Percentiles rank a stretch among this genome's conserved stretches.
phyloP scores from a whole-genome alignment of 2,329 filamentous ascomycete genomes.

The Verruconis gallopava region DNA sequence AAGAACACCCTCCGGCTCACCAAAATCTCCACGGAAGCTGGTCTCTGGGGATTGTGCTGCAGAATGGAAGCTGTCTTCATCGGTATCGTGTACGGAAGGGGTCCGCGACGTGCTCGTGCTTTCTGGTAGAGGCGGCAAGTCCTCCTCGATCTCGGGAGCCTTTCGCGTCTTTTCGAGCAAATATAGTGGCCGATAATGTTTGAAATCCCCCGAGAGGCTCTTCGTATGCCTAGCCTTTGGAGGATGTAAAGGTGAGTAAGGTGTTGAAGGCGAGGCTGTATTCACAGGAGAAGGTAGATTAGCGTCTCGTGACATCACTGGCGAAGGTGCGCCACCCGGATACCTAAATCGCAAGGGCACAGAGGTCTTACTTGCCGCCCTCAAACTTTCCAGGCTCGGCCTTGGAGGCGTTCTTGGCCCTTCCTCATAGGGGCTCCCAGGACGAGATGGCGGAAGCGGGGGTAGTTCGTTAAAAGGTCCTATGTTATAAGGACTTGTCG shows the following conservation, averaged over 20 bases:
- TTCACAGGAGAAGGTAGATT: neutral
- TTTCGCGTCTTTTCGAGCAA: constrained; percentile 57
- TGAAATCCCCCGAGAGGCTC: constrained; percentile 33
- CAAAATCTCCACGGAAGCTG: constrained; percentile 9
- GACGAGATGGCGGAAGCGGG: constrained; percentile 5
- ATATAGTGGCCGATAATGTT: constrained; percentile 55
- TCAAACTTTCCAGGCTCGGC: constrained; percentile 9
- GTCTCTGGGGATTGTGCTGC: constrained; percentile 17
- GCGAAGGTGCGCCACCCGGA: constrained; percentile 6
- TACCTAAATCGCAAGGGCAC: constrained; percentile 35
- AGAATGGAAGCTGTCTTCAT: constrained; percentile 8
- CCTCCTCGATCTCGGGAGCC: constrained; percentile 29
- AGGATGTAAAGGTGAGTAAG: constrained; percentile 21
- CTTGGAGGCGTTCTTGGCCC: constrained; percentile 7
- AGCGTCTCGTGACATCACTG: neutral
- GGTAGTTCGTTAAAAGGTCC: constrained; percentile 6
- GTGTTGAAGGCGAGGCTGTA: constrained; percentile 28
- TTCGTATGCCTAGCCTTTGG: constrained; percentile 27
- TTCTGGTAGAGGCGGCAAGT: constrained; percentile 39
- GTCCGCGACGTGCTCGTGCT: constrained; percentile 22
- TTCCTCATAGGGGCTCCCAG: constrained; percentile 8
- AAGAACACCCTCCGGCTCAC: neutral
- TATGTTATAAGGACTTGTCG: constrained; percentile 5
- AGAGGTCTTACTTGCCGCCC: constrained; percentile 28
- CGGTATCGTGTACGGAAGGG: constrained; percentile 12